Conservation (phyloP, 352 stramenopile species). For the Thalassiosira sp. region DNA sequence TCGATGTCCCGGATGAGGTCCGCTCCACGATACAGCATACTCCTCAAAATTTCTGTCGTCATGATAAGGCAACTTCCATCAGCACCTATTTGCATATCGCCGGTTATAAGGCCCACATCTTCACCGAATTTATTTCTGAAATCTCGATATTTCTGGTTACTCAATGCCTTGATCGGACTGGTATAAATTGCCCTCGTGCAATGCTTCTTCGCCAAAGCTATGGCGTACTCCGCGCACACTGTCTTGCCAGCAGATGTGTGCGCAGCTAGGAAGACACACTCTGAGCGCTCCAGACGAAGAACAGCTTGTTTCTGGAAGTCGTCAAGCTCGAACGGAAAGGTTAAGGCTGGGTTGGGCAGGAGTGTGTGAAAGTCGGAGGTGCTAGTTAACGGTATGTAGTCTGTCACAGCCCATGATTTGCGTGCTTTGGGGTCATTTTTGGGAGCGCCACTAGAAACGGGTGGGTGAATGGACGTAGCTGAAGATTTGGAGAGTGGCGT, state of each 20-base stretch:
- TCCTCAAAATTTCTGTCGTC: constrained; percentile 97
- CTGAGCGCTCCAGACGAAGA: constrained; percentile 87
- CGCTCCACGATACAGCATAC: constrained; percentile 85
- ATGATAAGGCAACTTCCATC: constrained; percentile 96
- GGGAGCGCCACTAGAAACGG: constrained; percentile 7
- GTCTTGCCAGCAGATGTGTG: constrained; percentile 98
- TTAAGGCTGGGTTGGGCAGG: constrained; percentile 75
- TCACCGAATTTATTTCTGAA: constrained; percentile 90
- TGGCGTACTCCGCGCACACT: constrained; percentile 96
- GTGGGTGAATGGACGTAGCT: constrained; percentile 43
- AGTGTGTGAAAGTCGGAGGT: constrained; percentile 66
- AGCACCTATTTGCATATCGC: constrained; percentile 94
- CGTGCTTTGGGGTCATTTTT: constrained; percentile 37
- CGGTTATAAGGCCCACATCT: constrained; percentile 96
- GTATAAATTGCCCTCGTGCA: constrained; percentile 97
- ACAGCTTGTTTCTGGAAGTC: constrained; percentile 97
- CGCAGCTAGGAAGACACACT: constrained; percentile 94
- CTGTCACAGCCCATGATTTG: constrained; percentile 78
- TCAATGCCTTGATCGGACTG: constrained; percentile 98
- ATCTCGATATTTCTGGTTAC: constrained; percentile 95
- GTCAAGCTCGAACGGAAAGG: constrained; percentile 90
- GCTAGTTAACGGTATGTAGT: constrained; percentile 56
- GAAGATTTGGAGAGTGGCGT: constrained; percentile 12
- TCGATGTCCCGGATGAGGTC: constrained; percentile 97
- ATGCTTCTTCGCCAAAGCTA: constrained; percentile 93